Percentiles rank a stretch among this genome's conserved stretches.
Evolutionary conservation across 441 rosid genomes (phyloP).

Genomic region (Brassica balearica): DNA sequence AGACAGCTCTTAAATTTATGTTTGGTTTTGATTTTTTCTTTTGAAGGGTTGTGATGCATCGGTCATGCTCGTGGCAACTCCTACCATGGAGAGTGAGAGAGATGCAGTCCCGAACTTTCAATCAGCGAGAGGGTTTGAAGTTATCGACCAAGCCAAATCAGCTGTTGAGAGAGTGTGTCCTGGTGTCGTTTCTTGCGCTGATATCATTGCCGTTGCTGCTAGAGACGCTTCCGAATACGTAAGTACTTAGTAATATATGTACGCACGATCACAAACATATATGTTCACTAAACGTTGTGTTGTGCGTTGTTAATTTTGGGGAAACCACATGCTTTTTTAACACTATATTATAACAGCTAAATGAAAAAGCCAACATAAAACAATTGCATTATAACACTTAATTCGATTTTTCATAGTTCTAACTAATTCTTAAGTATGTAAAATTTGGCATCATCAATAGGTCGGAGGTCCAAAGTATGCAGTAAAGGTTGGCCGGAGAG

Average conservation of each 20-base stretch:
- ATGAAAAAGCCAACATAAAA: not conserved
- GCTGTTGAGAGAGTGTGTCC: conserved; percentile 58
- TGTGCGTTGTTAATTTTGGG: not conserved
- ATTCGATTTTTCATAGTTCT: not conserved
- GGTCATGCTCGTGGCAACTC: conserved; percentile 51
- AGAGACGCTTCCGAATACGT: conserved; percentile 67
- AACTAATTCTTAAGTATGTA: not conserved
- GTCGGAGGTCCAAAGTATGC: conserved; percentile 62
- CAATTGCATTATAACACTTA: not conserved
- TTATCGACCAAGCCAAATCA: conserved; percentile 57
- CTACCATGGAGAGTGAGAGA: conserved; percentile 55
- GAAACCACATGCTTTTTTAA: not conserved
- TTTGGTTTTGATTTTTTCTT: not conserved
- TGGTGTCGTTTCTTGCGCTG: conserved; percentile 68
- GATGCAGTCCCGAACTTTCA: conserved; percentile 42
- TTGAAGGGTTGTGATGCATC: conserved; percentile 73
- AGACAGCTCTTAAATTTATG: not conserved
- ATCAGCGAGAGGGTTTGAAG: conserved; percentile 59
- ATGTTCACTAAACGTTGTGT: not conserved
- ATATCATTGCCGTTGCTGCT: conserved; percentile 62
- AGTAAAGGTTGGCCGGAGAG: conserved; percentile 66
- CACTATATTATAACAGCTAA: not conserved
- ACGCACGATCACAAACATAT: not conserved
- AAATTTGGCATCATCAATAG: conserved; percentile 31
- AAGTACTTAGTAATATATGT: conserved; percentile 22